Evolutionary conservation across 2,329 filamentous ascomycete species (phyloP).

Genomic region (Neonectria sp.): DNA sequence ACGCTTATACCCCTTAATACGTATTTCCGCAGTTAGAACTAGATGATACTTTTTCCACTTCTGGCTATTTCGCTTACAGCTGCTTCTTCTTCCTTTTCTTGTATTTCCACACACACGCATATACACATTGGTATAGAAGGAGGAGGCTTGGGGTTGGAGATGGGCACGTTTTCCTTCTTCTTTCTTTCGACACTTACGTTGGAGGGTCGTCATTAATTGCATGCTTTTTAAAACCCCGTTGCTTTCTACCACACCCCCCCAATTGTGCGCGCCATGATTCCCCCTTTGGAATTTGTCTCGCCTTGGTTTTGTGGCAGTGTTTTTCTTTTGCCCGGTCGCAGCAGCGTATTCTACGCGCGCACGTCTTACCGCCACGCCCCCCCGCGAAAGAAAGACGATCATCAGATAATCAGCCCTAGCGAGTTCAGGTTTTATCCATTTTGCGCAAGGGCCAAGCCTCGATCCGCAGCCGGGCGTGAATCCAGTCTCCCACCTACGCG

Average conservation of each 20-base stretch:
- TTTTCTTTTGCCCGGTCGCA: not conserved
- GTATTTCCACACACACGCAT: slow-evolving; percentile 14
- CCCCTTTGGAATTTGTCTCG: not conserved
- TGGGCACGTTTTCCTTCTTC: not conserved
- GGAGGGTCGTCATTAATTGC: not conserved
- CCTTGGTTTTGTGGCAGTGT: not conserved
- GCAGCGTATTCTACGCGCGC: not conserved
- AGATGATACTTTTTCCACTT: not conserved
- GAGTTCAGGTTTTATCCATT: not conserved
- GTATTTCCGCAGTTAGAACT: not conserved
- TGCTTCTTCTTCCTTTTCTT: slow-evolving; percentile 8
- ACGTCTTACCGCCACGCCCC: not conserved
- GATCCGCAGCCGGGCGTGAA: not conserved
- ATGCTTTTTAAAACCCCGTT: not conserved
- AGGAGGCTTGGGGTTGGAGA: slow-evolving; percentile 9
- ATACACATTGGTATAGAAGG: slow-evolving; percentile 16
- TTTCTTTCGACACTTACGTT: not conserved
- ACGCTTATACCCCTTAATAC: slow-evolving; percentile 19
- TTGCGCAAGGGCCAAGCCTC: not conserved
- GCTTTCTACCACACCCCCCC: not conserved
- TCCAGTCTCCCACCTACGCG: too few relatives aligned
- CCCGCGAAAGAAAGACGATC: not conserved
- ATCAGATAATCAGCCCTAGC: not conserved
- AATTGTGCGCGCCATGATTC: not conserved
- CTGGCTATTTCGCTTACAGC: not conserved